Conservation (phyloP, 495 filamentous ascomycete species). For the Chaetomium cochliodes region DNA sequence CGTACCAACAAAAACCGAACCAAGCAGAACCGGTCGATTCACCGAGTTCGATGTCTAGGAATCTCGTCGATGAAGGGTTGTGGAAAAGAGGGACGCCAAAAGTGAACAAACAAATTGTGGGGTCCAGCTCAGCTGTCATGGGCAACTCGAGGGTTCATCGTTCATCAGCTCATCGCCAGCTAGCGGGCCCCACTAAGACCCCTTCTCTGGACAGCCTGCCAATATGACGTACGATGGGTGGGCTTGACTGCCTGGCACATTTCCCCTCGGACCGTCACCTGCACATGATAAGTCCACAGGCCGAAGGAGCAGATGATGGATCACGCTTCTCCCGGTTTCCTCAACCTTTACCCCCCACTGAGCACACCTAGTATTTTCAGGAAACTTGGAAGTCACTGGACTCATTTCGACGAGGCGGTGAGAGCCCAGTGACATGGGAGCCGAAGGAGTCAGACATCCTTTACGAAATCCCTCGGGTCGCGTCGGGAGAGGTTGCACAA, state of each 20-base stretch:
- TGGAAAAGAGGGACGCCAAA: constrained; percentile 2
- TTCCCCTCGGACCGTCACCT: neutral
- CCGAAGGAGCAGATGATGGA: neutral
- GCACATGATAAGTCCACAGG: neutral
- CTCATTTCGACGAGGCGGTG: neutral
- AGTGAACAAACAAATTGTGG: constrained; percentile 21
- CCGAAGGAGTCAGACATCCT: neutral
- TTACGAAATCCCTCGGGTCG: neutral
- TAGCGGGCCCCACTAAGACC: constrained; percentile 8
- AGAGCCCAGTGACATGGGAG: neutral
- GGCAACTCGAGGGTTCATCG: constrained; percentile 14
- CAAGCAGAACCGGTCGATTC: neutral
- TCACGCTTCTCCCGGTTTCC: neutral
- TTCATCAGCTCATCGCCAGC: neutral
- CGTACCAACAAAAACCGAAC: neutral
- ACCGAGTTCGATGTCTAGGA: neutral
- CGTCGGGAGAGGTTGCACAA: neutral
- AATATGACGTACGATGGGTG: constrained; percentile 19
- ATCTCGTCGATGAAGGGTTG: neutral
- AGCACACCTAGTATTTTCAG: neutral
- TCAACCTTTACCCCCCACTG: neutral
- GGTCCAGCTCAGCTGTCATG: constrained; percentile 22
- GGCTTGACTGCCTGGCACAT: neutral
- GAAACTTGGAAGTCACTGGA: too few species aligned
- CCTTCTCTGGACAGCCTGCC: neutral